Conservation (phyloP, 345 rosid species). For the Hypericum androsaemum region DNA sequence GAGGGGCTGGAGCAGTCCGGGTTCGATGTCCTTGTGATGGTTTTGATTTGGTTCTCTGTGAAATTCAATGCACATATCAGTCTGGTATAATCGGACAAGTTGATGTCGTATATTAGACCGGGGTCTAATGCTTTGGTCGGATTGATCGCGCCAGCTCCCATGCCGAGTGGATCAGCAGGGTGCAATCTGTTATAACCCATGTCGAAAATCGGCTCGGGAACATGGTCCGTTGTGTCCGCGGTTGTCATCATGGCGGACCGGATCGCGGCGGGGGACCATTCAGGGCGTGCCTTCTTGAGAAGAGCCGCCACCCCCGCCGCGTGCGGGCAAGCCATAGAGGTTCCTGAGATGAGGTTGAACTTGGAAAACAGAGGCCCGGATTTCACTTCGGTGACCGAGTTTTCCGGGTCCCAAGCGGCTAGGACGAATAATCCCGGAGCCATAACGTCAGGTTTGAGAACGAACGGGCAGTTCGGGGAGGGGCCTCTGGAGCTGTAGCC, state of each 20-base stretch:
- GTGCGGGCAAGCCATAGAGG: conserved; percentile 43
- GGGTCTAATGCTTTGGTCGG: too few relatives aligned
- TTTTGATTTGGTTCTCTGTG: too few relatives aligned
- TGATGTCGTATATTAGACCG: too few relatives aligned
- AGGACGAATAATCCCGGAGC: conserved; percentile 34
- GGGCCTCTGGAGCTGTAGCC: conserved; percentile 43
- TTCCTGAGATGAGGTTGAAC: conserved; percentile 34
- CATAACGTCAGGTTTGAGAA: conserved; percentile 35
- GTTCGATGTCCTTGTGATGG: too few relatives aligned
- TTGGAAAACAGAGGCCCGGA: conserved; percentile 20
- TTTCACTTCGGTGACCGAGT: conserved; percentile 14
- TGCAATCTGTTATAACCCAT: too few relatives aligned
- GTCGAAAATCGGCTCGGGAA: conserved; percentile 15
- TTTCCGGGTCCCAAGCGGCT: conserved; percentile 37
- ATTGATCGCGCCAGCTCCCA: too few relatives aligned
- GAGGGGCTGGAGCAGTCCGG: too few relatives aligned
- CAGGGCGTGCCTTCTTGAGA: conserved; percentile 27
- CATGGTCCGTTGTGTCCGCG: conserved; percentile 28
- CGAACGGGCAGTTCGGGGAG: conserved; percentile 19
- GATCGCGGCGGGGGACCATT: conserved; percentile 40
- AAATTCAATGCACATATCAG: too few relatives aligned
- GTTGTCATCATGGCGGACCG: conserved; percentile 47
- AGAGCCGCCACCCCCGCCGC: conserved; percentile 37
- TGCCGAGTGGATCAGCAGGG: too few relatives aligned
- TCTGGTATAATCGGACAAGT: too few relatives aligned